Conservation (phyloP, 495 filamentous ascomycete genomes). For the Durotheca rogersii region DNA sequence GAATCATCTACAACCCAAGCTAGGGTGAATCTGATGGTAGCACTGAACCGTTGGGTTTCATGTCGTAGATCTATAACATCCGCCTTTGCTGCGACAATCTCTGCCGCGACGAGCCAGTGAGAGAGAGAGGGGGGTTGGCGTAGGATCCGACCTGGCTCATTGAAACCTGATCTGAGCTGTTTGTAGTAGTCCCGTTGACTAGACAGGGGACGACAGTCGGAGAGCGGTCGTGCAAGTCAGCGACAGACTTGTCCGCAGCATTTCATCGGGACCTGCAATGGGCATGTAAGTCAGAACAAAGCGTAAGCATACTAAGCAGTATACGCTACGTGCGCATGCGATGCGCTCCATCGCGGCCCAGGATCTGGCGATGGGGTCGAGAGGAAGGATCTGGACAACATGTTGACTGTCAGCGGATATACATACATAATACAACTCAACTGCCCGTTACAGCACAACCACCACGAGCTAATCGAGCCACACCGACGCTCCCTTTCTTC, state of each 20-base stretch:
- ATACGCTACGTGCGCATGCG: slow-evolving; percentile 11
- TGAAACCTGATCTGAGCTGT: slow-evolving; percentile 1
- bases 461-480: too few relatives aligned
- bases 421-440: too few relatives aligned
- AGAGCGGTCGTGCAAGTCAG: slow-evolving; percentile 11
- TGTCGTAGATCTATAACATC: neutral
- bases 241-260: slow-evolving; percentile 3
- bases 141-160: slow-evolving; percentile 18
- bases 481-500: slow-evolving; percentile 13
- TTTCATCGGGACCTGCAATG: slow-evolving; percentile 5
- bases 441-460: slow-evolving; percentile 6
- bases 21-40: neutral
- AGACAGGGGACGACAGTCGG: slow-evolving; percentile 2
- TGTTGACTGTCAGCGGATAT: slow-evolving; percentile 20
- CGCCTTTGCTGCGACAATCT: slow-evolving; percentile 6
- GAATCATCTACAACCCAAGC: neutral
- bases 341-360: slow-evolving; percentile 14
- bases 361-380: slow-evolving; percentile 23
- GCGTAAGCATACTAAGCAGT: slow-evolving; percentile 17
- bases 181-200: slow-evolving; percentile 5
- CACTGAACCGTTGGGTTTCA: slow-evolving; percentile 9
- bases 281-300: slow-evolving; percentile 21
- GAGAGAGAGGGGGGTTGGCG: slow-evolving; percentile 1
- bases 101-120: too few relatives aligned
- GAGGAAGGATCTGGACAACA: slow-evolving; percentile 22